A percentile compares a stretch with the other conserved stretches of the same genome.
These are phyloP conservation scores for Tephrocybe sp. DNA, from an alignment of 768 basidiomycete species.

Conservation along the genomic window DNA sequence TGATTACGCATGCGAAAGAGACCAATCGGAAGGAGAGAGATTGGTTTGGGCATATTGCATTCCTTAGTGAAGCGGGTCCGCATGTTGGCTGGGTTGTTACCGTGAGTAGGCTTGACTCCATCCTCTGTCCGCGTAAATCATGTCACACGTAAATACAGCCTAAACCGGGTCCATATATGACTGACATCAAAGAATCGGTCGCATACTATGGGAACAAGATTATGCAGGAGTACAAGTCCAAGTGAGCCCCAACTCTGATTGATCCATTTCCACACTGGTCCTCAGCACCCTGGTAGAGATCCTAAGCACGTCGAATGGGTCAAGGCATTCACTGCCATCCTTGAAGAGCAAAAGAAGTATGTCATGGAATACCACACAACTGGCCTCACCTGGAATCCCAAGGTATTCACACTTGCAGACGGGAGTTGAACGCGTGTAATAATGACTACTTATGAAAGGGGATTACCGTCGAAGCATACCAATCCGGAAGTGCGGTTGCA, in stretches of 20 bases:
- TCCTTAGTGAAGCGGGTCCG: constrained; percentile 79
- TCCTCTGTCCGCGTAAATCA: background rate
- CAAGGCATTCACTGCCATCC: constrained; percentile 57
- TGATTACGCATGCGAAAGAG: constrained; percentile 80
- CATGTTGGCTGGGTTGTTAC: constrained; percentile 85
- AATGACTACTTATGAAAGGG: constrained; percentile 38
- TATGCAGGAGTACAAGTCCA: constrained; percentile 90
- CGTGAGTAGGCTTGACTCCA: constrained; percentile 42
- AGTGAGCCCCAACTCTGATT: constrained; percentile 45
- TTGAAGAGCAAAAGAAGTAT: constrained; percentile 82
- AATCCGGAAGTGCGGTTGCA: constrained; percentile 30
- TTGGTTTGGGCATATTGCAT: constrained; percentile 78
- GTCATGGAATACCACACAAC: constrained; percentile 83
- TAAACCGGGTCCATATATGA: constrained; percentile 79
- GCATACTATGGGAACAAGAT: constrained; percentile 89
- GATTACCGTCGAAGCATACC: constrained; percentile 53
- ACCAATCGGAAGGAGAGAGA: constrained; percentile 75
- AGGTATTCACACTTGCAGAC: constrained; percentile 38
- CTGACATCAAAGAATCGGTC: constrained; percentile 80
- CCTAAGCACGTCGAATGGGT: constrained; percentile 89
- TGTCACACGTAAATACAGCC: constrained; percentile 43
- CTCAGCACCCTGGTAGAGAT: constrained; percentile 51
- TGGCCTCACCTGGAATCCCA: constrained; percentile 86
- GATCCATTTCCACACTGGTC: background rate
- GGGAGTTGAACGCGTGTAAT: background rate